Conservation (phyloP, 202 grass and related monocot species). For the Hordeum pubiflorum region DNA sequence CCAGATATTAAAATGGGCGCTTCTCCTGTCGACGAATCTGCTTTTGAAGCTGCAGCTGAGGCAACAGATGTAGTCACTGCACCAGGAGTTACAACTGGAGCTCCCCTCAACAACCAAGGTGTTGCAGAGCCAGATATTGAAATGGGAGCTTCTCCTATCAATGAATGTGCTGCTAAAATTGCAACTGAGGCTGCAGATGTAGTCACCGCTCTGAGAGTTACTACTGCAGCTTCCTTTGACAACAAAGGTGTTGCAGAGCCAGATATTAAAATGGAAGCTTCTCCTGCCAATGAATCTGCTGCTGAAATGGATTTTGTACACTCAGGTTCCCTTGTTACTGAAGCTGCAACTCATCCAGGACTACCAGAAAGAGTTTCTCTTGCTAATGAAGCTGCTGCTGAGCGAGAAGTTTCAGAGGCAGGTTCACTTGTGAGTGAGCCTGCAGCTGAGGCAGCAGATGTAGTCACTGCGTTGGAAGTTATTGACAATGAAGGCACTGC, state of each 20-base stretch:
- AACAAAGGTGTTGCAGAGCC: background rate
- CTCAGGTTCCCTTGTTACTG: background rate
- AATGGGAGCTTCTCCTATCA: background rate
- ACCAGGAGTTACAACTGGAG: background rate
- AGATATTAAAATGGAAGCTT: background rate
- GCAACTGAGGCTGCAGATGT: background rate
- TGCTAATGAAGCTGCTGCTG: background rate
- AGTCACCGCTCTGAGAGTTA: background rate
- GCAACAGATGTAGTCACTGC: background rate
- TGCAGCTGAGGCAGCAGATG: slow-evolving; percentile 4
- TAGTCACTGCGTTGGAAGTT: background rate
- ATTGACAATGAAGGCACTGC: background rate
- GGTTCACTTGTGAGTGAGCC: background rate
- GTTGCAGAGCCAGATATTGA: background rate
- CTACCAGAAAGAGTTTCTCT: background rate
- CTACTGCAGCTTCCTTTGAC: background rate
- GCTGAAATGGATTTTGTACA: background rate
- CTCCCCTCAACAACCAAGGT: background rate
- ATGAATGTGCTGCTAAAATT: background rate
- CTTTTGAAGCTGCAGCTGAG: background rate
- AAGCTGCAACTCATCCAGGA: background rate
- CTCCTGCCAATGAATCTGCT: slow-evolving; percentile 6
- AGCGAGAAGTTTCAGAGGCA: background rate
- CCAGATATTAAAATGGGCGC: background rate
- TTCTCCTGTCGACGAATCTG: background rate